Percentiles rank a stretch among this genome's conserved stretches.
Evolutionary conservation across 2,329 filamentous ascomycete genomes (phyloP).

Genomic region (Trichoderma atrobrunneum): DNA sequence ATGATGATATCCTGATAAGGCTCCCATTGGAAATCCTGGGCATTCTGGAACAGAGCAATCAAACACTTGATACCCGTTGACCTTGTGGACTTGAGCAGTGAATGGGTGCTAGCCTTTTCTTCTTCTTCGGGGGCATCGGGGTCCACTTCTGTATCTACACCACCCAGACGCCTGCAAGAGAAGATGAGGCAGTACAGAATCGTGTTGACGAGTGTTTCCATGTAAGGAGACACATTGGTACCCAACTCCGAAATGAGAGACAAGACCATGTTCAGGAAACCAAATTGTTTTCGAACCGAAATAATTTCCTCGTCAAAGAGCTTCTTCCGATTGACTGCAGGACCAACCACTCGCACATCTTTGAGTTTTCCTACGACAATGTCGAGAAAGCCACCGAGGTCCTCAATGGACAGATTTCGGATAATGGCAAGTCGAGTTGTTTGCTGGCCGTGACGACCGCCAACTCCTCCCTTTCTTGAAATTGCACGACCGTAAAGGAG

Average conservation of each 20-base stretch:
- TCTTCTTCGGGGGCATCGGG: slow-evolving; percentile 42
- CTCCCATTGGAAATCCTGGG: slow-evolving; percentile 67
- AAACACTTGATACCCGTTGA: slow-evolving; percentile 80
- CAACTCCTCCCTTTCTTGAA: slow-evolving; percentile 71
- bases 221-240: slow-evolving; percentile 65
- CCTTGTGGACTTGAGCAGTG: slow-evolving; percentile 64
- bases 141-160: slow-evolving; percentile 29
- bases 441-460: slow-evolving; percentile 76
- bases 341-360: slow-evolving; percentile 56
- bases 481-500: slow-evolving; percentile 88
- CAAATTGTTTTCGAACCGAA: slow-evolving; percentile 75
- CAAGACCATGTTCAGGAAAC: slow-evolving; percentile 87
- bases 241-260: slow-evolving; percentile 84
- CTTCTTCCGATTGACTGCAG: slow-evolving; percentile 46
- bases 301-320: slow-evolving; percentile 59
- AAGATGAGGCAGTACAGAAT: slow-evolving; percentile 78
- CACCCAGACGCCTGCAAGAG: slow-evolving; percentile 59
- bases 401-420: slow-evolving; percentile 69
- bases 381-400: slow-evolving; percentile 77
- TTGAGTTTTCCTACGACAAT: slow-evolving; percentile 74
- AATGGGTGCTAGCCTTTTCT: slow-evolving; percentile 46
- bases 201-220: slow-evolving; percentile 67
- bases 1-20: slow-evolving; percentile 70
- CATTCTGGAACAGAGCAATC: slow-evolving; percentile 72
- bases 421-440: slow-evolving; percentile 78